A percentile compares a stretch with the other conserved stretches of the same genome.
These are phyloP conservation scores for Saccharomycopsis microspora DNA, from an alignment of 805 yeast genomes.

Conservation along the genomic window DNA sequence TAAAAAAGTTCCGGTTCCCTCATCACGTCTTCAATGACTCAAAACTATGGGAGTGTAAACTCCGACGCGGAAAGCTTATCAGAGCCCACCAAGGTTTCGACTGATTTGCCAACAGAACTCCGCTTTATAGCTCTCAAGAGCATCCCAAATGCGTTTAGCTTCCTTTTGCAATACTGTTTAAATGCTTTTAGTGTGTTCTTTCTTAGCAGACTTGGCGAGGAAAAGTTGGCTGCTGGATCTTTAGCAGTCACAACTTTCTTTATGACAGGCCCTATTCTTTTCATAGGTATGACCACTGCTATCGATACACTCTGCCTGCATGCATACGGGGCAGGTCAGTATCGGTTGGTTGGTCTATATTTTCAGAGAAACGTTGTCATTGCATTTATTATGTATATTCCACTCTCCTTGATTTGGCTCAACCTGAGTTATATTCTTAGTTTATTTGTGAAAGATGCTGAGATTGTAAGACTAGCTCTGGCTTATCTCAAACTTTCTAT, in stretches of 20 bases:
- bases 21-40: too few species aligned
- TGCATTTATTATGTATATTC: slow-evolving; percentile 39
- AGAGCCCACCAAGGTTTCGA: too few species aligned
- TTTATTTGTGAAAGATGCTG: slow-evolving; percentile 26
- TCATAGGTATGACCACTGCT: slow-evolving; percentile 53
- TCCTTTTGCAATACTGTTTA: slow-evolving; percentile 36
- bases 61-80: too few species aligned
- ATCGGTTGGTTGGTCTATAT: slow-evolving; percentile 54
- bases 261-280: slow-evolving; percentile 61
- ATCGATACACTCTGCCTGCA: slow-evolving; percentile 72
- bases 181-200: slow-evolving; percentile 57
- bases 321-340: slow-evolving; percentile 61
- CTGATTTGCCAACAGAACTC: background rate
- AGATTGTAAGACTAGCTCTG: slow-evolving; percentile 34
- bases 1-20: too few species aligned
- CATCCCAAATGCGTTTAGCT: slow-evolving; percentile 26
- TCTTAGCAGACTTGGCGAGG: slow-evolving; percentile 62
- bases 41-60: too few species aligned
- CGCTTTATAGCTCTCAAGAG: background rate
- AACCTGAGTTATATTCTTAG: slow-evolving; percentile 21
- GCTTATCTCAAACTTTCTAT: slow-evolving; percentile 42
- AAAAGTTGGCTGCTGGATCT: slow-evolving; percentile 66
- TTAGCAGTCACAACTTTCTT: slow-evolving; percentile 71
- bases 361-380: slow-evolving; percentile 57
- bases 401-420: slow-evolving; percentile 55